Evolutionary conservation across 1,284 basidiomycete genomes (phyloP).

Genomic region (Tilletia caries): DNA sequence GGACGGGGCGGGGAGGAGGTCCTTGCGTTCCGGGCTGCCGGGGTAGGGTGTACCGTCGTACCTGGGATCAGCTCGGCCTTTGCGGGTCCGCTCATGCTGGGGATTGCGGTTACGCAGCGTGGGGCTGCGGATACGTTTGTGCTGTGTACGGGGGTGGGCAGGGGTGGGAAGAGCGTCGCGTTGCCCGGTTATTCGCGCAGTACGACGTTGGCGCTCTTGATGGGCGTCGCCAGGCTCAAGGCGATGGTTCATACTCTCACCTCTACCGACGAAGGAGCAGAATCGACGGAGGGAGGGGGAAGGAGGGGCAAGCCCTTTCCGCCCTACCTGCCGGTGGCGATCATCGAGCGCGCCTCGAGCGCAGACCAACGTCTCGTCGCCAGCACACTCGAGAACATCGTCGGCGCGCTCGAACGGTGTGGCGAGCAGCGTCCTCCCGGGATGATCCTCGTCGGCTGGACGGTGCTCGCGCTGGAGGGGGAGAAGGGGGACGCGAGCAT

Average conservation of each 20-base stretch:
- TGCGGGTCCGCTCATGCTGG: conserved; percentile 81
- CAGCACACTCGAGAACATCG: conserved; percentile 73
- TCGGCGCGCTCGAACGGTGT: conserved; percentile 66
- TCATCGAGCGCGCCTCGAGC: conserved; percentile 87
- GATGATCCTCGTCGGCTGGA: conserved; percentile 93
- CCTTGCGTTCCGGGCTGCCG: conserved; percentile 78
- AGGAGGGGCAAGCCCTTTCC: conserved; percentile 67
- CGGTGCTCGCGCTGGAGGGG: conserved; percentile 61
- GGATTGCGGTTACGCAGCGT: conserved; percentile 90
- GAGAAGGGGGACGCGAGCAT: conserved; percentile 58
- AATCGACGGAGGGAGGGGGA: conserved; percentile 25
- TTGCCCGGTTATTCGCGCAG: conserved; percentile 80
- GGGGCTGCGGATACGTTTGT: conserved; percentile 84
- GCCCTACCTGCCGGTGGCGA: conserved; percentile 73
- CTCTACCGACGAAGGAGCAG: conserved; percentile 19
- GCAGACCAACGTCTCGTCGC: conserved; percentile 82
- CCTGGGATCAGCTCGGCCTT: conserved; percentile 86
- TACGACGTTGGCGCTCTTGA: conserved; percentile 77
- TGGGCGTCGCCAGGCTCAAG: conserved; percentile 84
- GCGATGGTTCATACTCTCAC: conserved; percentile 68
- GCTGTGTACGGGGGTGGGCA: conserved; percentile 88
- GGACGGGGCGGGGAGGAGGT: conserved; percentile 92
- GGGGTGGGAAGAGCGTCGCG: conserved; percentile 76
- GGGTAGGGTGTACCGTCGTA: conserved; percentile 76
- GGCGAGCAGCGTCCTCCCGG: conserved; percentile 90